Conservation (phyloP, 164 flowering plant genomes). For the Vitis cinerea region DNA sequence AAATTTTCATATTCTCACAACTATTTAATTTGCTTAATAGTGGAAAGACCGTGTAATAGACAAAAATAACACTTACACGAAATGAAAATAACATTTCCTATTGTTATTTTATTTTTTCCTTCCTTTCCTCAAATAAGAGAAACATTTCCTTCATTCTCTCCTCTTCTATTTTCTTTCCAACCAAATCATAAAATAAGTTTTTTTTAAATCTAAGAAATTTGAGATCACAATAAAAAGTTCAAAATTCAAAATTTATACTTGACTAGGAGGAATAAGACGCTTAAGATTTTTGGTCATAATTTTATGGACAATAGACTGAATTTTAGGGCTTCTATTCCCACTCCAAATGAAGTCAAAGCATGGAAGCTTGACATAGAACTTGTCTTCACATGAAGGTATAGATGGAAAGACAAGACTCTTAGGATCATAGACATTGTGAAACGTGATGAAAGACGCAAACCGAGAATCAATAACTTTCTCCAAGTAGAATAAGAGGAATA, state of each 20-base stretch:
- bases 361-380: slow-evolving; percentile 52
- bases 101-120: background rate
- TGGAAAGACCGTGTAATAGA: no score
- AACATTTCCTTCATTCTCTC: no score
- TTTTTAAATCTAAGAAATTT: no score
- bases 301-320: slow-evolving; percentile 40
- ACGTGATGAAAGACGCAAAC: slow-evolving; percentile 40
- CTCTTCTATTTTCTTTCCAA: no score
- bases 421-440: slow-evolving; percentile 50
- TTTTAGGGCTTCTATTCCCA: slow-evolving; percentile 49
- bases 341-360: slow-evolving; percentile 95
- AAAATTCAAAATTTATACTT: slow-evolving; percentile 38
- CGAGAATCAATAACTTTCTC: slow-evolving; percentile 54
- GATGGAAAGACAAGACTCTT: slow-evolving; percentile 39
- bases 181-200: background rate
- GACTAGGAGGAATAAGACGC: slow-evolving; percentile 57
- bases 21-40: no score
- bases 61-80: background rate
- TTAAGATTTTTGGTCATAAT: slow-evolving; percentile 87
- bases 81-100: no score
- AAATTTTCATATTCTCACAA: no score
- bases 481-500: slow-evolving; percentile 79
- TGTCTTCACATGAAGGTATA: slow-evolving; percentile 86
- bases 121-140: background rate
- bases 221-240: background rate